Conservation (phyloP, 176 grass and related monocot genomes). For the Echinochloa phyllopogon region DNA sequence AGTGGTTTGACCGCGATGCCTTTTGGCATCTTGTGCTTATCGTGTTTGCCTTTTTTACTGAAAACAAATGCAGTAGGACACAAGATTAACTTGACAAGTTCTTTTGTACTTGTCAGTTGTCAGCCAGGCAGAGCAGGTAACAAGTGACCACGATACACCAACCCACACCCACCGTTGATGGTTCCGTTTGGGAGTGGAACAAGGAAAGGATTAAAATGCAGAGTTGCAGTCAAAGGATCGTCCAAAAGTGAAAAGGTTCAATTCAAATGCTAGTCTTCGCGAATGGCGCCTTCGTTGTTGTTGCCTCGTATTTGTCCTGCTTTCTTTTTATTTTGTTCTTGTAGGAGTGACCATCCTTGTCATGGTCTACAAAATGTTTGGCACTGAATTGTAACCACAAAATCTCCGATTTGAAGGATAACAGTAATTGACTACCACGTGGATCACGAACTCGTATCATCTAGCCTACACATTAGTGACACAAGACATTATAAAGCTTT, state of each 20-base stretch:
- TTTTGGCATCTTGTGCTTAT: background rate
- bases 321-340: background rate
- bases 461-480: background rate
- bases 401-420: background rate
- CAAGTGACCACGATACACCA: background rate
- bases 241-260: conserved; percentile 6
- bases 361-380: background rate
- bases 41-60: background rate
- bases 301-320: background rate
- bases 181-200: background rate
- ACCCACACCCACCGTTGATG: background rate
- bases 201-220: background rate
- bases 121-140: background rate
- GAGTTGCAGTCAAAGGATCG: background rate
- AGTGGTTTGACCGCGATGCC: background rate
- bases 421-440: background rate
- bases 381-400: background rate
- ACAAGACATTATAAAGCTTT: too few species aligned
- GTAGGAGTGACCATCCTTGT: background rate
- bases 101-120: background rate
- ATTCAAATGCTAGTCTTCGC: background rate
- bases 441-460: background rate
- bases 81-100: background rate
- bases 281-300: background rate
- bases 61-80: background rate